Evolutionary conservation across 1,284 basidiomycete genomes (phyloP).

Genomic region (Golubevia sp.): DNA sequence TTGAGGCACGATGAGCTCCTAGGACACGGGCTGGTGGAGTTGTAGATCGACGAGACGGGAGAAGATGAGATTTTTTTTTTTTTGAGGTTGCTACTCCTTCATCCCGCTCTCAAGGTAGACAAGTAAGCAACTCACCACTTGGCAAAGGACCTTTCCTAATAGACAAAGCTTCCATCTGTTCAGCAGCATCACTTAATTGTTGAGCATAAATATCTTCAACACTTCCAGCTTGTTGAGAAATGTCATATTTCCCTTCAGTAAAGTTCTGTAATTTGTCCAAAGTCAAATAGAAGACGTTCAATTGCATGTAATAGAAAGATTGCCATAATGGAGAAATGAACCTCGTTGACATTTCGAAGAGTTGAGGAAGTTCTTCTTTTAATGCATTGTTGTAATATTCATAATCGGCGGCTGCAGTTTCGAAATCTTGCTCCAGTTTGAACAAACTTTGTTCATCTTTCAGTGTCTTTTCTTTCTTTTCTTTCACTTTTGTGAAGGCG

Average conservation of each 20-base stretch:
- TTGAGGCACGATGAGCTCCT: too few relatives aligned
- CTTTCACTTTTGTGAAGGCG: constrained; percentile 86
- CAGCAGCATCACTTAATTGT: constrained; percentile 78
- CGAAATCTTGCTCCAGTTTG: constrained; percentile 96
- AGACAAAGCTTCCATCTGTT: constrained; percentile 61
- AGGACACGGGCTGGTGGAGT: too few relatives aligned
- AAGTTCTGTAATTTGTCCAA: constrained; percentile 90
- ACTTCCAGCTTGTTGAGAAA: constrained; percentile 68
- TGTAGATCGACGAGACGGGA: too few relatives aligned
- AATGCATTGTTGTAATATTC: constrained; percentile 90
- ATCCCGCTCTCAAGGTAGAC: too few relatives aligned
- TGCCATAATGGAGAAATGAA: constrained; percentile 97
- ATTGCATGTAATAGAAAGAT: constrained; percentile 99
- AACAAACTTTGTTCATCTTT: constrained; percentile 61
- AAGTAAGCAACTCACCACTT: constrained; percentile 11
- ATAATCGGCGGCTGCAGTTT: constrained; percentile 90
- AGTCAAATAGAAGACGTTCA: constrained; percentile 88
- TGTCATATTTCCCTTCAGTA: constrained; percentile 77
- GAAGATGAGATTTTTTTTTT: too few relatives aligned
- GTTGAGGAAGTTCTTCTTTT: constrained; percentile 89
- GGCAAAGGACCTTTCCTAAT: constrained; percentile 43
- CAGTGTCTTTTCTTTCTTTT: constrained; percentile 75
- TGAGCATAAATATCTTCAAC: constrained; percentile 79
- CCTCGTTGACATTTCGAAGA: constrained; percentile 81
- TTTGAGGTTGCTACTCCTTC: too few relatives aligned